Percentiles rank a stretch among this genome's conserved stretches.
phyloP scores from a whole-genome alignment of 2,329 filamentous ascomycete species.

The Shiraia sp. region DNA sequence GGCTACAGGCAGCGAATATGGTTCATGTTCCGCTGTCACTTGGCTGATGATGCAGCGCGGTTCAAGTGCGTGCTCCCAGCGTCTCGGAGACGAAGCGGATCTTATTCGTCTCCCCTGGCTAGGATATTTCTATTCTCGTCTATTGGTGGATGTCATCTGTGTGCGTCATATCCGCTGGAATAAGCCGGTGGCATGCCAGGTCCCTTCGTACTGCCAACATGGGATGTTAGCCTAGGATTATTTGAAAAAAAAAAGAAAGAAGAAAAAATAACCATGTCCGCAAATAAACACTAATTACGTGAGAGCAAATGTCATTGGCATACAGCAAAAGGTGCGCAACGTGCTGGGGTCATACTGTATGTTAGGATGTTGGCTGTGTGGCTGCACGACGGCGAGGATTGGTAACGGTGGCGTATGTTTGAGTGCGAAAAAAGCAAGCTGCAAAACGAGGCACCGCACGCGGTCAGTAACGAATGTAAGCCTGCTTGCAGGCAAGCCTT shows the following conservation, averaged over 20 bases:
- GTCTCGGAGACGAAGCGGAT: constrained; percentile 20
- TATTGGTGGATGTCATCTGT: constrained; percentile 12
- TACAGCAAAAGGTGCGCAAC: background rate
- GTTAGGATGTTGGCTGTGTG: constrained; percentile 7
- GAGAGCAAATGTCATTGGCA: constrained; percentile 3
- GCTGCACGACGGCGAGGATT: constrained; percentile 6
- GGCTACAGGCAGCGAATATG: constrained; percentile 4
- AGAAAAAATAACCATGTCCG: no score
- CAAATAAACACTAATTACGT: constrained; percentile 6
- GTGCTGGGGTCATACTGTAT: constrained; percentile 4
- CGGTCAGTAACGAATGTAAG: constrained; percentile 3
- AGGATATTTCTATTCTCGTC: constrained; percentile 12
- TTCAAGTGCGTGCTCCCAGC: constrained; percentile 15
- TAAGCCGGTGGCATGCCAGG: no score
- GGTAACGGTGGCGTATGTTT: constrained; percentile 1
- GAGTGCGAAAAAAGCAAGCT: background rate
- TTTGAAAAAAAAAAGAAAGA: no score
- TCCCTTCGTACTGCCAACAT: no score
- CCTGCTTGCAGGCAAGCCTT: background rate
- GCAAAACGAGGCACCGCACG: constrained; percentile 3
- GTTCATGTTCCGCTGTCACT: constrained; percentile 4
- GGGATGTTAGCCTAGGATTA: no score
- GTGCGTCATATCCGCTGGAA: constrained; percentile 8
- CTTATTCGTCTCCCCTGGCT: constrained; percentile 18
- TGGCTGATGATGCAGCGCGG: constrained; percentile 6